Percentiles rank a stretch among this genome's conserved stretches.
Evolutionary conservation across 1,139 yeast species (phyloP).

Genomic region (Candida gigantensis): DNA sequence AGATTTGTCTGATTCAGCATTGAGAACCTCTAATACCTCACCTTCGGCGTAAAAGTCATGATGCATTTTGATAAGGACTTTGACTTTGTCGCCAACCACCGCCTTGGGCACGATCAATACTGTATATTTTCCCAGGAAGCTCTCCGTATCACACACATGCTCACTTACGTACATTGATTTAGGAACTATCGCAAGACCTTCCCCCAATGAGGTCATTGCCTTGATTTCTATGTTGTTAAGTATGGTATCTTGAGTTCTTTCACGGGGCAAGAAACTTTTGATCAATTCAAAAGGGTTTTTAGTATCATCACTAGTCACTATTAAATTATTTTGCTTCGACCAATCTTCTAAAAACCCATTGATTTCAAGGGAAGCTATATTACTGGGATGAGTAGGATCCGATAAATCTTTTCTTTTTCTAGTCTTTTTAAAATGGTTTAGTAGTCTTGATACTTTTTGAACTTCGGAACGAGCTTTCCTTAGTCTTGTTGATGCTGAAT

Average conservation of each 20-base stretch:
- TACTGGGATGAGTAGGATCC: conserved; percentile 16
- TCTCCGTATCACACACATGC: conserved; percentile 15
- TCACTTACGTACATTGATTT: conserved; percentile 24
- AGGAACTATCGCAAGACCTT: conserved; percentile 39
- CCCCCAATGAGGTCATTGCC: conserved; percentile 37
- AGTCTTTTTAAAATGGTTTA: conserved; percentile 11
- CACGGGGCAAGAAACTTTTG: conserved; percentile 24
- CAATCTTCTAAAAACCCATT: conserved; percentile 19
- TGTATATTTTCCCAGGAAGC: conserved; percentile 20
- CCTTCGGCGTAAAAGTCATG: conserved; percentile 34
- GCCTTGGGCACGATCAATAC: conserved; percentile 42
- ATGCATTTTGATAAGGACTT: conserved; percentile 31
- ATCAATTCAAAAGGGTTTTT: conserved; percentile 28
- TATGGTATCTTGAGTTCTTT: conserved; percentile 20
- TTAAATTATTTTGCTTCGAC: conserved; percentile 6
- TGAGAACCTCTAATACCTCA: conserved; percentile 21
- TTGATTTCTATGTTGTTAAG: conserved; percentile 24
- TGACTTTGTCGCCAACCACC: conserved; percentile 38
- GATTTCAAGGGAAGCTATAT: conserved; percentile 11
- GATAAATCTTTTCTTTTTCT: conserved; percentile 14
- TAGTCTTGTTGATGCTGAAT: neutral
- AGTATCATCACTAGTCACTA: conserved; percentile 18
- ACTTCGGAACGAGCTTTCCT: neutral
- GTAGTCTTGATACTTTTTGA: conserved; percentile 4
- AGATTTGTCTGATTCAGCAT: neutral